A percentile compares a stretch with the other conserved stretches of the same genome.
These are phyloP conservation scores for Pseudocercospora fuligena DNA, from an alignment of 2,329 filamentous ascomycete species.

Conservation along the genomic window DNA sequence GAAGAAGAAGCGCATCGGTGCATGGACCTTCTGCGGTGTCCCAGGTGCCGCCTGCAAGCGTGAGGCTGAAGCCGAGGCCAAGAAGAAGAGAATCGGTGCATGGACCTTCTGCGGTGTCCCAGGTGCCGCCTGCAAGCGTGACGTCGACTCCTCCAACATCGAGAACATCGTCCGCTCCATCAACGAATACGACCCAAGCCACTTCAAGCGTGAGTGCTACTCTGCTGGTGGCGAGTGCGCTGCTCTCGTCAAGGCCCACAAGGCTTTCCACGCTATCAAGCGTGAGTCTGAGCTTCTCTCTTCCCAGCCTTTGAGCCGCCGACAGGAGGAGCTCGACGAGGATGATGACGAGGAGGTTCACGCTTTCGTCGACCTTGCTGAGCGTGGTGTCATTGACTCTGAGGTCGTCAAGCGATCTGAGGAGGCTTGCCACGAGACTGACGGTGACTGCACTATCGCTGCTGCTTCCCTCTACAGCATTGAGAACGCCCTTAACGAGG, in stretches of 20 bases:
- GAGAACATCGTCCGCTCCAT: slow-evolving; percentile 19
- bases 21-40: slow-evolving; percentile 41
- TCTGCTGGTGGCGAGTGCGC: slow-evolving; percentile 34
- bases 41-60: slow-evolving; percentile 48
- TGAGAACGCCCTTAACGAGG: slow-evolving; percentile 24
- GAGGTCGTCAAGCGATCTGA: slow-evolving; percentile 19
- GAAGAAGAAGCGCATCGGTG: slow-evolving; percentile 25
- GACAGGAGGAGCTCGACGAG: slow-evolving; percentile 16
- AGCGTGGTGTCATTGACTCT: slow-evolving; percentile 1
- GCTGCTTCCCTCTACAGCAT: slow-evolving; percentile 25
- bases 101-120: slow-evolving; percentile 45
- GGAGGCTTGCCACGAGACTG: slow-evolving; percentile 23
- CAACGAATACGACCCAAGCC: slow-evolving; percentile 28
- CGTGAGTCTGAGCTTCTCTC: slow-evolving; percentile 33
- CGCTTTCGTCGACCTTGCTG: slow-evolving; percentile 13
- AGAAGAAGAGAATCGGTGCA: slow-evolving; percentile 37
- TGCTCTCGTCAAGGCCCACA: slow-evolving; percentile 35
- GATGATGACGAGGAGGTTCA: slow-evolving; percentile 16
- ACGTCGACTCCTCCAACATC: slow-evolving; percentile 46
- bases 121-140: slow-evolving; percentile 51
- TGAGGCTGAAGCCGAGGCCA: slow-evolving; percentile 33
- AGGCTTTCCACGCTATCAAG: slow-evolving; percentile 32
- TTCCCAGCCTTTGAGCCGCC: slow-evolving; percentile 24
- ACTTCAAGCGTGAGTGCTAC: slow-evolving; percentile 26
- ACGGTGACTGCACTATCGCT: slow-evolving; percentile 27